These are phyloP conservation scores for Ceratocystis variospora DNA, from an alignment of 2,329 filamentous ascomycete species.

Conservation along the genomic window DNA sequence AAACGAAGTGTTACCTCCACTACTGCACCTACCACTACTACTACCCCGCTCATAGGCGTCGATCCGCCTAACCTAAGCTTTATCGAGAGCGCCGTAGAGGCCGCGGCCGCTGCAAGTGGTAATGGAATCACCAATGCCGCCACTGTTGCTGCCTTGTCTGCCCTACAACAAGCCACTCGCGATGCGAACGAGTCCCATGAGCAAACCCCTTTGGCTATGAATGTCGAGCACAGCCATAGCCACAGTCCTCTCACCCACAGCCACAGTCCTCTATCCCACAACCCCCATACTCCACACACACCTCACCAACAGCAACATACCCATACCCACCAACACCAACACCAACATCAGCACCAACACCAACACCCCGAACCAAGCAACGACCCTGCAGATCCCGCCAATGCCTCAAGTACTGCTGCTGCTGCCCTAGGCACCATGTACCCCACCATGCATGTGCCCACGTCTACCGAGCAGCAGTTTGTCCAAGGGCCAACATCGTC, in stretches of 20 bases:
- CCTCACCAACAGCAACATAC: slow-evolving; percentile 9
- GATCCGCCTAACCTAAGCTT: slow-evolving; percentile 26
- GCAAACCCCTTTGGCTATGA: slow-evolving; percentile 14
- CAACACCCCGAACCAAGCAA: slow-evolving; percentile 20
- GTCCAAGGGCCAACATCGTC: slow-evolving; percentile 31
- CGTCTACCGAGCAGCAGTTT: slow-evolving; percentile 46
- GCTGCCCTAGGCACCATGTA: slow-evolving; percentile 46
- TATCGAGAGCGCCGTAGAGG: slow-evolving; percentile 41
- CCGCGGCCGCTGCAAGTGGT: slow-evolving; percentile 31
- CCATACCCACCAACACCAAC: slow-evolving; percentile 10
- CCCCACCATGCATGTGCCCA: slow-evolving; percentile 44
- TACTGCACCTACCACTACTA: slow-evolving; percentile 20
- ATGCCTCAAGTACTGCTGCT: slow-evolving; percentile 45
- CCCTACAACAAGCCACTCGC: slow-evolving; percentile 40
- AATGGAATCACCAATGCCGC: slow-evolving; percentile 16
- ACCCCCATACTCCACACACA: slow-evolving; percentile 21
- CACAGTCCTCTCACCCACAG: slow-evolving; percentile 6
- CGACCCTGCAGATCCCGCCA: slow-evolving; percentile 36
- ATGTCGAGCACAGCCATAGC: slow-evolving; percentile 8
- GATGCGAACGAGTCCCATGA: slow-evolving; percentile 21
- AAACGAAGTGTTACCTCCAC: slow-evolving; percentile 37
- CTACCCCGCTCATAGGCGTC: slow-evolving; percentile 11
- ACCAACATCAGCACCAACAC: slow-evolving; percentile 11
- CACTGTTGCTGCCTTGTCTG: slow-evolving; percentile 30
- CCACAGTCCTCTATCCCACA: slow-evolving; percentile 12